Conservation (phyloP, 768 basidiomycete species). For the Termitomyces sp. region DNA sequence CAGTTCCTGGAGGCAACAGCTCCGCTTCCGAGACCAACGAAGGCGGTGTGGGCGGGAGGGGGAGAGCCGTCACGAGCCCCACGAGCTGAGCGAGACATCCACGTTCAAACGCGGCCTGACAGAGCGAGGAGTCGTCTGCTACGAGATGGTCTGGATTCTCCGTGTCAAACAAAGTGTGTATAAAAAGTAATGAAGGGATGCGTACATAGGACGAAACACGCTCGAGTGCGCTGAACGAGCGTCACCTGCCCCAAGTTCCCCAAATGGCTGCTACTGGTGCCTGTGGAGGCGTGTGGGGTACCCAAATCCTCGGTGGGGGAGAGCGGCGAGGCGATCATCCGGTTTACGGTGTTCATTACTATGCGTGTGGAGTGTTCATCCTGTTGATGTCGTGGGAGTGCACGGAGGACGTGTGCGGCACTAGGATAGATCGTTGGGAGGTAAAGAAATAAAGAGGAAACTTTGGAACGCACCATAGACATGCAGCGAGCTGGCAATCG, state of each 20-base stretch:
- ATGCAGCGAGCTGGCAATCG: conserved; percentile 67
- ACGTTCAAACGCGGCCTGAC: conserved; percentile 65
- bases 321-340: conserved; percentile 38
- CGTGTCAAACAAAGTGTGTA: background rate
- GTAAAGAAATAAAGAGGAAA: background rate
- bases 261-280: background rate
- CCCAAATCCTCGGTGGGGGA: conserved; percentile 11
- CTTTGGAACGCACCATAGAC: conserved; percentile 47
- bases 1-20: background rate
- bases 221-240: conserved; percentile 17
- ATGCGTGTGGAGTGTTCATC: conserved; percentile 49
- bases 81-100: conserved; percentile 57
- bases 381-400: conserved; percentile 19
- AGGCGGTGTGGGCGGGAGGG: conserved; percentile 27
- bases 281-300: background rate
- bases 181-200: conserved; percentile 9
- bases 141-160: conserved; percentile 53
- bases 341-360: conserved; percentile 67
- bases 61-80: conserved; percentile 45
- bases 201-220: conserved; percentile 75
- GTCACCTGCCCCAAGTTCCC: background rate
- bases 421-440: conserved; percentile 25
- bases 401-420: conserved; percentile 58
- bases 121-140: conserved; percentile 62
- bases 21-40: background rate